Evolutionary conservation across 345 rosid genomes (phyloP).

Genomic region (Moringa oleifera): DNA sequence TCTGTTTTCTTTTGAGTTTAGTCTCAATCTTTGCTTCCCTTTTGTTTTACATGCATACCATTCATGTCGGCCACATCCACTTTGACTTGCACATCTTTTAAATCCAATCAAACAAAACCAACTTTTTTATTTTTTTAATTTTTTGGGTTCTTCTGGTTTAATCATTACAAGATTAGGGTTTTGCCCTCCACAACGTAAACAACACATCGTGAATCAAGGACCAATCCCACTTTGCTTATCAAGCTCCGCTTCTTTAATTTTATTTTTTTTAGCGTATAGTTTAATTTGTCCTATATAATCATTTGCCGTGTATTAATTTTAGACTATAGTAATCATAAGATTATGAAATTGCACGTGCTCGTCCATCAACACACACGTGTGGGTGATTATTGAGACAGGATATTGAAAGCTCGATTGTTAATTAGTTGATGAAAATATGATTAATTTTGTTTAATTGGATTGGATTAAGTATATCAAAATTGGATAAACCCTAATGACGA

Average conservation of each 20-base stretch:
- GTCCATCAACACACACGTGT: slow-evolving; percentile 26
- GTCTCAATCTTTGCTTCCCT: slow-evolving; percentile 30
- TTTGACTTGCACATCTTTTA: not conserved
- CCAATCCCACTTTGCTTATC: not conserved
- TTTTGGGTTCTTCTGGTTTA: slow-evolving; percentile 11
- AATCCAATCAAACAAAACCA: too few species aligned
- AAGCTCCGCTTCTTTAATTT: too few species aligned
- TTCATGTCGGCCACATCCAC: slow-evolving; percentile 43
- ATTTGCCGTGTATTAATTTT: not conserved
- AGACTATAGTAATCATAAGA: slow-evolving; percentile 29
- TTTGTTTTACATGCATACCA: slow-evolving; percentile 25
- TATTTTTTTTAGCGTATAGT: not conserved
- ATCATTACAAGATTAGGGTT: slow-evolving; percentile 23
- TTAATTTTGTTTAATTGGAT: too few species aligned
- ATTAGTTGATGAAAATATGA: too few species aligned
- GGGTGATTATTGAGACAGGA: slow-evolving; percentile 23
- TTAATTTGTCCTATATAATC: too few species aligned
- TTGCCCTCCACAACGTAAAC: slow-evolving; percentile 28
- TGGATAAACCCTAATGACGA: too few species aligned
- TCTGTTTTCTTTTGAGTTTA: slow-evolving; percentile 13
- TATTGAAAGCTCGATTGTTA: too few species aligned
- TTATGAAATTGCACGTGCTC: slow-evolving; percentile 39
- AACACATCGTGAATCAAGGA: slow-evolving; percentile 35
- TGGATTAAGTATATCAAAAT: too few species aligned
- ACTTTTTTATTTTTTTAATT: not conserved